Base-by-base conservation (phyloP, 1,284 basidiomycete genomes). In the Coniferiporia sulphurascens region DNA sequence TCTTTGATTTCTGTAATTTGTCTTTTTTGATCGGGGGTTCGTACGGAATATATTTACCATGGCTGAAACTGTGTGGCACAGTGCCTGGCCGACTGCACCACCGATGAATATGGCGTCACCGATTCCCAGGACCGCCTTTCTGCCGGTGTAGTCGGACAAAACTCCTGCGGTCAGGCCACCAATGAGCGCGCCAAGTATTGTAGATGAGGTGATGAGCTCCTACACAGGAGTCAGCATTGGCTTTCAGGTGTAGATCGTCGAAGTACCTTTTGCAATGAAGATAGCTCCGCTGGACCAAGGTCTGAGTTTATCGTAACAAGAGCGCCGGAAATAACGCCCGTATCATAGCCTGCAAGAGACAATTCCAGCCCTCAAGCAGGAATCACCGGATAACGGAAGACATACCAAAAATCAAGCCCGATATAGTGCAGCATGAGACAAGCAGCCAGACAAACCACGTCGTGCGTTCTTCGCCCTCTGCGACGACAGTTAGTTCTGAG, bases 141-240 rank as follows among this genome's bases (percentile, higher is more conserved):
- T 77, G 3, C 89, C 90, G n/a, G 82, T 82, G 74, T 81, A 84
- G 65, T 92, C 90, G 10, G 85, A 87, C 48, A 89, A 72, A 53
- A 85, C 75, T 2, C 91, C 90, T 1, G 88, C 86, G 3, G 74
- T 76, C 13, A 93, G 76, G 43, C 87, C 86, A 15, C 89, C 91
- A 2, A 93, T 59, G 2, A 93, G 77, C 0, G 90, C 91, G 8
- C 88, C 89, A 21, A 93, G 76, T 0, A 90, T 93, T 0, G 91
- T 93, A 0, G 89, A 77, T 1, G 89, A 88, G 0, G 90, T 92
- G 66, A 92, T 90, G 48, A 89, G 78, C 78, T 91, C 89, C 86
- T 89, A 15, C 38, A 41, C n/a, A n/a, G 3, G 9, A 41, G 15
- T 41, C 36, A 48, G 59, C 13, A 44, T 2, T 8, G 45, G n/a